These are phyloP conservation scores for Hypocreales sp. DNA, from an alignment of 2,329 filamentous ascomycete genomes.

Conservation along the genomic window DNA sequence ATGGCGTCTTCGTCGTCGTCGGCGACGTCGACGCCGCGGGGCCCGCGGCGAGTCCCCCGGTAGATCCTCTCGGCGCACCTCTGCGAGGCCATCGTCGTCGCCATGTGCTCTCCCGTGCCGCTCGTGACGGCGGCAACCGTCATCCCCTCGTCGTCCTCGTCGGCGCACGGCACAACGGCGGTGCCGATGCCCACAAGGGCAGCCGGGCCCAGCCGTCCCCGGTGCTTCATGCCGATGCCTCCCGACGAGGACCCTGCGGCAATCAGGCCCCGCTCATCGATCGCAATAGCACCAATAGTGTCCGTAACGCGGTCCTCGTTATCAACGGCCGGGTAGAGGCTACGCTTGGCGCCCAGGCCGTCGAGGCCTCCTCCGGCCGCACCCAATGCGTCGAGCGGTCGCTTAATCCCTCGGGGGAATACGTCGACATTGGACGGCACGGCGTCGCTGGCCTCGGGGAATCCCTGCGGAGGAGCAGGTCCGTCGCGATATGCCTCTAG, in stretches of 20 bases:
- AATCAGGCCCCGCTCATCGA: conserved; percentile 74
- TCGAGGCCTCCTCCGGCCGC: conserved; percentile 2
- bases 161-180: conserved; percentile 65
- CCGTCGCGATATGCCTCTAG: conserved; percentile 5
- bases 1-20: conserved; percentile 64
- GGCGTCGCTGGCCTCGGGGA: not conserved
- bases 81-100: conserved; percentile 80
- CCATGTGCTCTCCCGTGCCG: conserved; percentile 96
- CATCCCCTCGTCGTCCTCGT: conserved; percentile 50
- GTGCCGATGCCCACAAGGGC: conserved; percentile 86
- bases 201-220: conserved; percentile 79
- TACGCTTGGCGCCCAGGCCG: conserved; percentile 6
- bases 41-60: conserved; percentile 44
- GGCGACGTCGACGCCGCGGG: conserved; percentile 43
- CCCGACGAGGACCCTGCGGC: conserved; percentile 93
- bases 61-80: conserved; percentile 79
- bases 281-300: conserved; percentile 89
- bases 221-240: conserved; percentile 96
- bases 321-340: conserved; percentile 7
- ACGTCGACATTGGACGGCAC: too few species aligned
- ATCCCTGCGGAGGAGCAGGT: conserved; percentile 6
- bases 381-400: conserved; percentile 9
- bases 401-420: too few species aligned
- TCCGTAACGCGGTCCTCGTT: conserved; percentile 61
- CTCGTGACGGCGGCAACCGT: conserved; percentile 78